Evolutionary conservation across 2,329 filamentous ascomycete genomes (phyloP).

Genomic region (Penicillium sp.): DNA sequence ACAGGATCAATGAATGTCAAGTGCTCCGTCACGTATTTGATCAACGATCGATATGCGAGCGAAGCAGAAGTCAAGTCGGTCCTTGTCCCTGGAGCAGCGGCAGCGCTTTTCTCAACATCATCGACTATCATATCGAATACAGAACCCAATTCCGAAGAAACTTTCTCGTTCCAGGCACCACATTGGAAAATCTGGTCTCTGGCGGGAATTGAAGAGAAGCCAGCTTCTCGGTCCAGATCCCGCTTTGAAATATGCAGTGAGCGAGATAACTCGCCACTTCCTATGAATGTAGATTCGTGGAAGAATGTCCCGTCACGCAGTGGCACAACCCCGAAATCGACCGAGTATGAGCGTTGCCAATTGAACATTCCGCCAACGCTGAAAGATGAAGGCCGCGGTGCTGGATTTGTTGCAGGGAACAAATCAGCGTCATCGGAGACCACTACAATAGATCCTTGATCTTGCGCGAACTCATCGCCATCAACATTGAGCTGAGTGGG

Average conservation of each 20-base stretch:
- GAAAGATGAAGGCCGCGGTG: conserved; percentile 20
- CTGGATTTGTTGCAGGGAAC: neutral
- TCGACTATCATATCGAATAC: conserved; percentile 35
- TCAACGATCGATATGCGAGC: conserved; percentile 39
- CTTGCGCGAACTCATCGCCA: conserved; percentile 33
- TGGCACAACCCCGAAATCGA: conserved; percentile 51
- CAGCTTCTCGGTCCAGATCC: conserved; percentile 43
- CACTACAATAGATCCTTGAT: conserved; percentile 39
- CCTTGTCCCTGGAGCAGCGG: neutral
- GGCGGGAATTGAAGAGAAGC: conserved; percentile 38
- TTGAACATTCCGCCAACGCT: conserved; percentile 43
- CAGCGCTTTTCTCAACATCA: conserved; percentile 14
- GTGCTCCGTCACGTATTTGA: conserved; percentile 48
- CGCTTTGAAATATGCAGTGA: conserved; percentile 41
- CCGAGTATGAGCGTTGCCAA: conserved; percentile 49
- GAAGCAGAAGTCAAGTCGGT: conserved; percentile 9
- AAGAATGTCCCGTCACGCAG: conserved; percentile 53
- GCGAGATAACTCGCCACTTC: conserved; percentile 51
- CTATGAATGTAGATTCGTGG: conserved; percentile 54
- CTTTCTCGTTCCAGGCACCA: conserved; percentile 54
- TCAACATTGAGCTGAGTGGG: conserved; percentile 48
- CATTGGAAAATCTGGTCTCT: conserved; percentile 41
- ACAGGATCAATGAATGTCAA: conserved; percentile 53
- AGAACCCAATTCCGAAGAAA: conserved; percentile 45
- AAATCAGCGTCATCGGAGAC: conserved; percentile 20